phyloP scores from a whole-genome alignment of 345 rosid genomes.

The Toxicodendron radicans region DNA sequence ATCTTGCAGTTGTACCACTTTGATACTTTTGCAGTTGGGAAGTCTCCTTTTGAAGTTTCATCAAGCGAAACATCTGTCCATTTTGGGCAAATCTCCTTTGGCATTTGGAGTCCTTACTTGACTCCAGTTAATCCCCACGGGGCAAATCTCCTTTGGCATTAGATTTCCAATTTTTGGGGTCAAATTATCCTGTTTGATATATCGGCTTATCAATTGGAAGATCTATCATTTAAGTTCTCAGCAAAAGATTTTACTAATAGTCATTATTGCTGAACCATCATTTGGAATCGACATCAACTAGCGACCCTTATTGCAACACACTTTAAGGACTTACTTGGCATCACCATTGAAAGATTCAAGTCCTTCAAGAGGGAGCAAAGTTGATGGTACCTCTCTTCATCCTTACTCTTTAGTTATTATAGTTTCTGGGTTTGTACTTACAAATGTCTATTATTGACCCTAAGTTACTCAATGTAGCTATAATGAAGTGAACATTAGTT shows the following conservation, averaged over 20 bases:
- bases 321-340: background rate
- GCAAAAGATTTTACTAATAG: background rate
- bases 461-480: slow-evolving; percentile 10
- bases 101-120: slow-evolving; percentile 44
- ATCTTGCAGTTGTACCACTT: slow-evolving; percentile 13
- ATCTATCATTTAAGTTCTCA: background rate
- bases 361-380: slow-evolving; percentile 4
- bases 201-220: slow-evolving; percentile 18
- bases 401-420: background rate
- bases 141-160: slow-evolving; percentile 47
- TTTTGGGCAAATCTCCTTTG: slow-evolving; percentile 72
- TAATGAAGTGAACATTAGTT: background rate
- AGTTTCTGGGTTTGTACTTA: background rate
- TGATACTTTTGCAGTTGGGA: slow-evolving; percentile 20
- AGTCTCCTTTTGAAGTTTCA: slow-evolving; percentile 27
- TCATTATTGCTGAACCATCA: background rate
- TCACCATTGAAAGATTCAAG: slow-evolving; percentile 3
- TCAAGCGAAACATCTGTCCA: slow-evolving; percentile 38
- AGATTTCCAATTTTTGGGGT: slow-evolving; percentile 29
- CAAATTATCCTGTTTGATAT: slow-evolving; percentile 18
- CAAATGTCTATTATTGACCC: background rate
- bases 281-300: slow-evolving; percentile 5
- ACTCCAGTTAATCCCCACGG: slow-evolving; percentile 28
- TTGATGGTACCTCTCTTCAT: slow-evolving; percentile 14
- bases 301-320: background rate